Evolutionary conservation across 2,329 filamentous ascomycete species (phyloP), one percentile per base, ranked within the genome.

Genomic region (Fusarium drepaniforme): DNA sequence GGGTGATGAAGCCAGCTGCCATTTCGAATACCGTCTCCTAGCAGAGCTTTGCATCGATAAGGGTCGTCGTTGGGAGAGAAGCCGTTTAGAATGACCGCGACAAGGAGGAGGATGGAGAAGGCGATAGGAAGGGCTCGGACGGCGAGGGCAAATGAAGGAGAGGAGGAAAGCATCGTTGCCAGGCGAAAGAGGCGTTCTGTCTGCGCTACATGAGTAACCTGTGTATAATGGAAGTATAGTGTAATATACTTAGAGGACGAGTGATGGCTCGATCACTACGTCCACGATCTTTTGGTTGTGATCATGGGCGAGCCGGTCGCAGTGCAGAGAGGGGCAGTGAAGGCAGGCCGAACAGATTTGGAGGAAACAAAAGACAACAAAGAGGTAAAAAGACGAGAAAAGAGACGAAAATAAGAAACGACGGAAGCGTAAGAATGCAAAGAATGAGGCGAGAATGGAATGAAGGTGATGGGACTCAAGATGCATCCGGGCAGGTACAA

Each of bases 41-140:
- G 64, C 3, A 91, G 82, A 6, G 86, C 86, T 21, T 81, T 79
- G 79, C 90, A 92, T 81, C 88, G 88, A 77, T 86, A 87, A 1
- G 88, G 87, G 71, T 91, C 89, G 4, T 74, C 63, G 1, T 40
- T 64, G 23, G 59, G 38, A 28, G 49, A 59, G 30, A 78, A 37
- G 44, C 62, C 58, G n/a, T 76, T 49, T 16, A 77, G 56, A 6
- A 75, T 40, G 13, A 78, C 66, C 3, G 67, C 67, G 13, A 66
- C 33, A 8, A 79, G 67, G 12, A 80, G 59, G 9, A 70, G 33
- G 16, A 74, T 18, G 9, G 75, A 68, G 59, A 80, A 78, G 46
- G 44, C n/a, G 25, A 78, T 59, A 1, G 78, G 75, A 9, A 80
- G 57, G 3, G 74, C 11, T 28, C 68, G 71, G n/a, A 69, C 51